phyloP scores from a whole-genome alignment of 148 eudicot species.

The Fagopyrum esculentum region DNA sequence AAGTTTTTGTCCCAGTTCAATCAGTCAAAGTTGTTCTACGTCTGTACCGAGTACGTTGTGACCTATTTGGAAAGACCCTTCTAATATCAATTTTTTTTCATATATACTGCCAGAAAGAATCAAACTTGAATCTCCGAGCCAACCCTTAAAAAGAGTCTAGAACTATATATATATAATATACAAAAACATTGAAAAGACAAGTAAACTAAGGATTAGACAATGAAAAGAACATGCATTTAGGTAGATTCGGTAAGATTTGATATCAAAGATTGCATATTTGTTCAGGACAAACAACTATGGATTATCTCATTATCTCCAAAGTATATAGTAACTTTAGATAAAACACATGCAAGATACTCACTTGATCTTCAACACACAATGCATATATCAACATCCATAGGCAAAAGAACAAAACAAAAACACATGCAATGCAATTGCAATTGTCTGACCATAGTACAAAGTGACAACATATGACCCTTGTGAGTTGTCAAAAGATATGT shows the following conservation, averaged over 20 bases:
- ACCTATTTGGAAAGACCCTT: no score
- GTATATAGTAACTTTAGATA: background rate
- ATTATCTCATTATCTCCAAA: background rate
- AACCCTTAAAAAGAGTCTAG: no score
- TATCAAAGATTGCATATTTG: background rate
- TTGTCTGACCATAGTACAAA: constrained; percentile 1
- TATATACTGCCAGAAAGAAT: background rate
- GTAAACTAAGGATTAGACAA: background rate
- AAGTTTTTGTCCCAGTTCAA: no score
- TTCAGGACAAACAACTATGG: background rate
- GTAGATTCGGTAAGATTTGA: background rate
- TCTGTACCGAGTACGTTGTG: no score
- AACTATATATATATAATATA: background rate
- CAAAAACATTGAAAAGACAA: background rate
- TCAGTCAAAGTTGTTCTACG: no score
- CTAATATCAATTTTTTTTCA: no score
- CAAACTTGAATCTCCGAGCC: background rate
- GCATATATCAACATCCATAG: background rate
- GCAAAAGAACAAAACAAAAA: background rate
- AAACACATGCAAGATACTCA: background rate
- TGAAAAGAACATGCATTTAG: background rate
- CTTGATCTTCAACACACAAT: background rate
- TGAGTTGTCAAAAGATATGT: constrained; percentile 1
- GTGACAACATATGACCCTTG: constrained; percentile 3
- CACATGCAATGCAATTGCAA: constrained; percentile 2